Conservation (phyloP, 345 rosid species). For the Excoecaria cochinchinensis region DNA sequence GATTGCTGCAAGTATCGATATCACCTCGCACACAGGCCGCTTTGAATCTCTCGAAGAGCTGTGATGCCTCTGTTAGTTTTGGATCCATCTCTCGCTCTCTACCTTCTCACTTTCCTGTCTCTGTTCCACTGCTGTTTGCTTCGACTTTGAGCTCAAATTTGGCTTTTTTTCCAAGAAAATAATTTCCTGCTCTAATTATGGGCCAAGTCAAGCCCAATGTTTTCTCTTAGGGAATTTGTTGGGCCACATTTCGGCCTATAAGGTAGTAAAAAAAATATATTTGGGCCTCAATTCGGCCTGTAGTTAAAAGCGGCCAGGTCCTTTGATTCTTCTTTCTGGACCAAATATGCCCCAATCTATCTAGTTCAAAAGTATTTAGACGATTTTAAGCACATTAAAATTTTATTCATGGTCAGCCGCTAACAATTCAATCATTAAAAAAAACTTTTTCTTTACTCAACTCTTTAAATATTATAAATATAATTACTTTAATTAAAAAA, state of each 20-base stretch:
- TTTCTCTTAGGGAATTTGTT: not conserved
- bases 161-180: conserved; percentile 47
- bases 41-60: conserved; percentile 82
- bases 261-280: not conserved
- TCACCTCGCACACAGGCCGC: conserved; percentile 78
- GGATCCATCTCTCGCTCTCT: conserved; percentile 64
- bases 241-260: not conserved
- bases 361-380: no score
- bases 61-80: conserved; percentile 71
- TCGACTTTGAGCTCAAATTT: not conserved
- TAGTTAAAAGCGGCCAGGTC: no score
- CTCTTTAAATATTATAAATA: no score
- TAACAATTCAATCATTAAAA: no score
- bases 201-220: not conserved
- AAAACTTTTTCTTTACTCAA: no score
- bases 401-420: no score
- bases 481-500: no score
- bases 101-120: not conserved
- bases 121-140: not conserved
- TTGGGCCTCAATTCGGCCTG: no score
- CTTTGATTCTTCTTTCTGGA: no score
- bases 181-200: not conserved
- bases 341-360: no score
- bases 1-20: conserved; percentile 43
- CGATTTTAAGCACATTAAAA: no score